Evolutionary conservation across 2,329 filamentous ascomycete species (phyloP).

Genomic region (Fusarium nurragi): DNA sequence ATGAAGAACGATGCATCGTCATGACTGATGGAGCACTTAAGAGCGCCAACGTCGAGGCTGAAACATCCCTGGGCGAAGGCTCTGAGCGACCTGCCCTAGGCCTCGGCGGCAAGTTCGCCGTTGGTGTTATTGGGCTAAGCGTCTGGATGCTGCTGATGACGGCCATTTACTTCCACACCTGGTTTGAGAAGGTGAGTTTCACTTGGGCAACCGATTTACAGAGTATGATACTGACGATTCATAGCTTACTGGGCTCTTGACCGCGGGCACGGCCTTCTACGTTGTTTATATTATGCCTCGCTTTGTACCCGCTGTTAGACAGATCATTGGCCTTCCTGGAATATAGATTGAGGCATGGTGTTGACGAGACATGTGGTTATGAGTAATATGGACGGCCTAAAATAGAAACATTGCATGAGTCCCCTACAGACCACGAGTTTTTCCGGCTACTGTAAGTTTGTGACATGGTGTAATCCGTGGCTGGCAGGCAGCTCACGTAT

Average conservation of each 20-base stretch:
- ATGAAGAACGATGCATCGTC: conserved; percentile 72
- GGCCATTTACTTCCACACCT: conserved; percentile 97
- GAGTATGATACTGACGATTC: conserved; percentile 36
- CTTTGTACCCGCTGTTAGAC: conserved; percentile 57
- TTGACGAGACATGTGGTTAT: conserved; percentile 23
- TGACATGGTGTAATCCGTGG: background rate
- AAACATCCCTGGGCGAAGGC: conserved; percentile 39
- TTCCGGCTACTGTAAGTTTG: background rate
- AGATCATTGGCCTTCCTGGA: conserved; percentile 61
- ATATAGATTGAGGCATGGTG: conserved; percentile 49
- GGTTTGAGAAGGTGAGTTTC: conserved; percentile 88
- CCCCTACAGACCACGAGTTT: background rate
- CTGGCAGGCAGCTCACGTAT: background rate
- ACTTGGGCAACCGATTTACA: accelerated
- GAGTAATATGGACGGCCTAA: conserved; percentile 12
- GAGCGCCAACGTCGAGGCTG: conserved; percentile 62
- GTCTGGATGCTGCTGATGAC: conserved; percentile 99
- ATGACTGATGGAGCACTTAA: conserved; percentile 74
- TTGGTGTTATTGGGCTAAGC: conserved; percentile 73
- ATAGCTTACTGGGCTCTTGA: conserved; percentile 64
- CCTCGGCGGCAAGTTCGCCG: conserved; percentile 64
- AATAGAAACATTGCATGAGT: conserved; percentile 13
- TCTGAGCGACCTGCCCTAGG: conserved; percentile 50
- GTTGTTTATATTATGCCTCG: conserved; percentile 62
- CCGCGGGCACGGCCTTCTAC: conserved; percentile 59